Percentiles rank a stretch among this genome's conserved stretches.
These are phyloP conservation scores for Penicillium oxalicum DNA, from an alignment of 2,329 filamentous ascomycete species.

Conservation along the genomic window DNA sequence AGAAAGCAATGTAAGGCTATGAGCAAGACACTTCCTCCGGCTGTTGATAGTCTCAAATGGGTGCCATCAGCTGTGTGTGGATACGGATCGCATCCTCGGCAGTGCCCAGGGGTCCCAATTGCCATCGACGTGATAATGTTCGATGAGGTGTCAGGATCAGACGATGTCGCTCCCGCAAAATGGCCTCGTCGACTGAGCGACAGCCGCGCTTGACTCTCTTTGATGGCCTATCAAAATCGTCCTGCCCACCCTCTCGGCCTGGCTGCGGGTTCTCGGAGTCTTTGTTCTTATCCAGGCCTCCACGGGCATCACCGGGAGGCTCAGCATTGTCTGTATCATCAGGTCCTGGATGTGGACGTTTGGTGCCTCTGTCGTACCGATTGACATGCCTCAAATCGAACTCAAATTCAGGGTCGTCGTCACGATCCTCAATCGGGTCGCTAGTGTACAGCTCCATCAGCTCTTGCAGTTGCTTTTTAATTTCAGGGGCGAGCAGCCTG, in stretches of 20 bases:
- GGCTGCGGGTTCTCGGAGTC: background rate
- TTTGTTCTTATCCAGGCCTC: background rate
- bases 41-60: background rate
- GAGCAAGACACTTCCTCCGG: background rate
- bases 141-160: background rate
- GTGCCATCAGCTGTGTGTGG: background rate
- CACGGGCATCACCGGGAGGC: background rate
- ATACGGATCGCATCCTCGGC: background rate
- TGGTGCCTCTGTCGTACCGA: background rate
- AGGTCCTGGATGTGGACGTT: background rate
- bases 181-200: background rate
- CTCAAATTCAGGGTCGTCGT: background rate
- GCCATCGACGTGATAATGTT: background rate
- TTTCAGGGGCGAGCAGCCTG: background rate
- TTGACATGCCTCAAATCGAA: background rate
- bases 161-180: background rate
- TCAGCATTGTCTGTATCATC: background rate
- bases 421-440: background rate
- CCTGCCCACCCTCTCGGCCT: background rate
- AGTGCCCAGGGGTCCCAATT: background rate
- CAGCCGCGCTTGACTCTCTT: background rate
- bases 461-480: background rate
- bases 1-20: background rate
- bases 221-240: background rate
- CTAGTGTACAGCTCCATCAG: background rate